Evolutionary conservation across 2,329 filamentous ascomycete species (phyloP), one percentile per base, ranked within the genome.

Genomic region (Didymella keratinophila): DNA sequence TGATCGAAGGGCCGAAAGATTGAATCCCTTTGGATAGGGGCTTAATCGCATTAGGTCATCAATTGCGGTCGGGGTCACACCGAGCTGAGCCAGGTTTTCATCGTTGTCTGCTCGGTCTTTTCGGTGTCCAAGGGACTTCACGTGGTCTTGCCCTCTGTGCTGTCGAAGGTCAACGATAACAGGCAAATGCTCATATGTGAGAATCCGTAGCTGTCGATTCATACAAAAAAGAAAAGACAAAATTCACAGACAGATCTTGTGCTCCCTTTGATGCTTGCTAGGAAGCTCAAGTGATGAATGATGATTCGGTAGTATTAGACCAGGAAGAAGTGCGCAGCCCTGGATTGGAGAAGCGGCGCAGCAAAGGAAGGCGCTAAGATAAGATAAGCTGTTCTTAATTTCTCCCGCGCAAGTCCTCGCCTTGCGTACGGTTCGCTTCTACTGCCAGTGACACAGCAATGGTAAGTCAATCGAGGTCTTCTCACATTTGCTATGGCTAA

Each of bases 1-100:
- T 75, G 55, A 75, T 76, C 32, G 56, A 60, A 39, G 73, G 71
- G 2, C 69, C 71, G 18, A 47, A 60, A 42, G 66, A 67, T 52
- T 71, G 50, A 62, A 25, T 7, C 23, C 23, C 23, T 7, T 25
- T n/a, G 21, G 37, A 39, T 39, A 21, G n/a, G 4, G 18, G 12
- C 10, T 21, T 21, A 2, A 10, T 30, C 28, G 28, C 9, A 2
- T 11, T 30, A 20, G 34, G 9, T n/a, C n/a, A 37, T 37, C 7
- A 11, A 18, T 18, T 20, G 34, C 6, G n/a, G n/a, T 37, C n/a
- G n/a, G 34, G 5, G 34, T 8, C n/a, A 8, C 14, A 37, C 34
- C 5, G 34, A 18, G 6, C 34, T 37, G 34, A 18, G n/a, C 2
- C n/a, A 18, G 34, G n/a, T 9, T 7, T 37, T 8, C 6, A 37